phyloP scores from a whole-genome alignment of 805 yeast species.

The Wickerhamiella occidentalis region DNA sequence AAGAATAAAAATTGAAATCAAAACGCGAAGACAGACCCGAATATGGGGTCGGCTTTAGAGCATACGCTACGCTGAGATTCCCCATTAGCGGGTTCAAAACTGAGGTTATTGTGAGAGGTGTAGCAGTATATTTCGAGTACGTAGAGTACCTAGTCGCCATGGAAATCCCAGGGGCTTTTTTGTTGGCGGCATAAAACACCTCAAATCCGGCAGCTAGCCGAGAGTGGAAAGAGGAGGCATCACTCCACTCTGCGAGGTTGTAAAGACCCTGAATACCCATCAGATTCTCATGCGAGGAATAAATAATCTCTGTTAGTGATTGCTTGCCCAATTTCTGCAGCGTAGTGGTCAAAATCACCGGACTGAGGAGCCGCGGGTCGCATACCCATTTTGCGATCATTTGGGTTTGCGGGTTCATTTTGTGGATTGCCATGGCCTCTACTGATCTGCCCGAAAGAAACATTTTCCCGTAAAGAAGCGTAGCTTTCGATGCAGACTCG shows the following conservation, averaged over 20 bases:
- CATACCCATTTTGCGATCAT: constrained; percentile 63
- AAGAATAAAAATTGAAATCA: constrained; percentile 83
- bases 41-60: constrained; percentile 59
- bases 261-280: constrained; percentile 72
- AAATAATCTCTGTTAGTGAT: constrained; percentile 65
- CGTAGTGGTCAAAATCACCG: constrained; percentile 32
- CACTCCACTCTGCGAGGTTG: constrained; percentile 37
- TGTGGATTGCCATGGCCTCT: constrained; percentile 55
- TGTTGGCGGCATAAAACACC: constrained; percentile 71
- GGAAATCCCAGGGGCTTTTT: constrained; percentile 81
- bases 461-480: constrained; percentile 68
- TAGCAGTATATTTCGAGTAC: constrained; percentile 72
- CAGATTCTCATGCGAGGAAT: constrained; percentile 72
- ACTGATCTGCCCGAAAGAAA: constrained; percentile 75
- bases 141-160: constrained; percentile 78
- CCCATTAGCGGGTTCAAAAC: constrained; percentile 86
- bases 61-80: constrained; percentile 73
- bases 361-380: constrained; percentile 43
- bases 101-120: constrained; percentile 78
- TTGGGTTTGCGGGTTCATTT: constrained; percentile 41
- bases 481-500: not conserved
- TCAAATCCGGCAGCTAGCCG: constrained; percentile 71
- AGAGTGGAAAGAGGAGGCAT: constrained; percentile 29
- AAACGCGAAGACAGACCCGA: constrained; percentile 74
- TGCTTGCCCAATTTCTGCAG: constrained; percentile 21